Evolutionary conservation across 495 filamentous ascomycete species (phyloP).

Genomic region (Neurospora hispaniola): DNA sequence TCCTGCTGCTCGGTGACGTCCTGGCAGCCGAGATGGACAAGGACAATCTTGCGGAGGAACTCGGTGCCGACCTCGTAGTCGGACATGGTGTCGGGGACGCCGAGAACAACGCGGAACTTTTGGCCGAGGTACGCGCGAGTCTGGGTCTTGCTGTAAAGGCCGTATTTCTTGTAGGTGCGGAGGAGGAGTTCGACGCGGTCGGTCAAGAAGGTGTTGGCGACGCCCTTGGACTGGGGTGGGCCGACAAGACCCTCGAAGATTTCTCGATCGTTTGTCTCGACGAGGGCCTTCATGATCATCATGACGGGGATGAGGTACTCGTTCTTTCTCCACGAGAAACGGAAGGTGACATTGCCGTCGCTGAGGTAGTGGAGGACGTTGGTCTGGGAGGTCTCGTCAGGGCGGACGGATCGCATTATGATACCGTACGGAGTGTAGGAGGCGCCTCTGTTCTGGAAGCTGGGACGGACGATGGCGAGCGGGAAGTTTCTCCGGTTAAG

Average conservation of each 20-base stretch:
- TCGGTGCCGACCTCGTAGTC: slow-evolving; percentile 83
- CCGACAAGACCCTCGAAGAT: slow-evolving; percentile 88
- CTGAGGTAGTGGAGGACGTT: slow-evolving; percentile 92
- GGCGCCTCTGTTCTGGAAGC: slow-evolving; percentile 74
- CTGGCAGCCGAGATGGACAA: slow-evolving; percentile 78
- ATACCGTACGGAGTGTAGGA: slow-evolving; percentile 84
- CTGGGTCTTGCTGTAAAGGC: slow-evolving; percentile 62
- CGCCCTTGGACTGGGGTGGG: slow-evolving; percentile 56
- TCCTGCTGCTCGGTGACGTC: slow-evolving; percentile 74
- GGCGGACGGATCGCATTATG: slow-evolving; percentile 80
- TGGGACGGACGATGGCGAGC: slow-evolving; percentile 82
- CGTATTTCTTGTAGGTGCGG: slow-evolving; percentile 85
- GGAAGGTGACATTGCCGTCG: slow-evolving; percentile 91
- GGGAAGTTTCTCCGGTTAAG: slow-evolving; percentile 85
- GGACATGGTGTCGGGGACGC: slow-evolving; percentile 65
- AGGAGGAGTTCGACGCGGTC: slow-evolving; percentile 88
- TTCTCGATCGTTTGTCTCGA: slow-evolving; percentile 92
- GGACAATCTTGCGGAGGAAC: slow-evolving; percentile 78
- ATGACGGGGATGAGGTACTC: slow-evolving; percentile 89
- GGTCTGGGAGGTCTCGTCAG: slow-evolving; percentile 94
- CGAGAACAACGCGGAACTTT: slow-evolving; percentile 79
- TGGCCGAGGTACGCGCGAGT: slow-evolving; percentile 76
- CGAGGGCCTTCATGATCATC: slow-evolving; percentile 92
- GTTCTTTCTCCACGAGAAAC: slow-evolving; percentile 96
- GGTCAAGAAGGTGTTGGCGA: slow-evolving; percentile 83